Base-by-base conservation (phyloP, 2,329 filamentous ascomycete genomes). In the Aspergillus spinulosporus region DNA sequence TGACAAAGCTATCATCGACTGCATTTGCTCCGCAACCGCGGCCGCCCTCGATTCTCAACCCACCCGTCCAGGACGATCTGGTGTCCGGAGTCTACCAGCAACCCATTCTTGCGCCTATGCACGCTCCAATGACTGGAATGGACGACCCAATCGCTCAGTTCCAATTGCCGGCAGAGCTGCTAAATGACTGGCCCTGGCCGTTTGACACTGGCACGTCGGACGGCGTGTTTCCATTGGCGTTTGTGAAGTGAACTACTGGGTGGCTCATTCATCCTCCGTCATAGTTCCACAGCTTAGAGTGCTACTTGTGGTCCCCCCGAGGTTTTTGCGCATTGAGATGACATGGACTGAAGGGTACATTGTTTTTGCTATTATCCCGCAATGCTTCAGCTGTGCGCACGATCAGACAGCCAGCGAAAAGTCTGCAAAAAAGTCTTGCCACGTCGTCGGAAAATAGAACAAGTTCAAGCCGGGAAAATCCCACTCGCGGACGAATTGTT, bases 401-500 rank as follows among this genome's bases (percentile, higher is more conserved):
- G 8, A 40, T 59, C 49, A 69, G 51, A 68, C 62, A 4, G 61
- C 59, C 46, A 72, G 52, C 12, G 72, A 67, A 52, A 79, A 74
- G 56, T 80, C 74, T 3, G 76, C 73, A 56, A 81, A 80, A 57
- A 79, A 69, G 58, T 78, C 74, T 52, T 80, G 77, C 74, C 77
- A 79, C 4, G 73, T 73, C 9, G 75, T 70, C 0, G 78, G 77
- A 43, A 79, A 74, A 63, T 80, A 79, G 62, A 79, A 78, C 42
- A 84, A 52, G 71, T 78, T 82, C 36, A 84, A 62, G 0, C 80
- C 81, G 0, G 81, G 81, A 58, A 84, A 84, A 57, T 82, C 80
- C 81, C 80, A 84, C 56, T 83, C 81, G n/a, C 82, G 78, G 0
- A 82, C 75, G 58, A 84, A 84, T 55, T 84, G 78, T 59, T 79